Evolutionary conservation across 2,329 filamentous ascomycete species (phyloP), one percentile per base, ranked within the genome.

Genomic region (Botrytis medusae): DNA sequence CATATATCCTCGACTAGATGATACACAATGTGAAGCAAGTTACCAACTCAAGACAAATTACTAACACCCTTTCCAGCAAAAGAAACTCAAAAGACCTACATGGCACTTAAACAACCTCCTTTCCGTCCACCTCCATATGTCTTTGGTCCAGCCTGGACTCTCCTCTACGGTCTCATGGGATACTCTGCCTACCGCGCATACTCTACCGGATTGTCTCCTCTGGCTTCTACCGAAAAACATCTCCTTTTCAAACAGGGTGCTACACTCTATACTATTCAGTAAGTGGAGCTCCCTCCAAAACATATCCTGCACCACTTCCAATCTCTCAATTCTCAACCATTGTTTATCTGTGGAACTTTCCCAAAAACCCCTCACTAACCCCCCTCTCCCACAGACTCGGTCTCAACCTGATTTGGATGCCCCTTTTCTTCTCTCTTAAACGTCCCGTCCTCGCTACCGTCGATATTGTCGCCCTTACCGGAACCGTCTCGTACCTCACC

Each of bases 371-470:
- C 9, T 25, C 51, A 42, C 64, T 68, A 68, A 68, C 10, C 14
- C 34, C 10, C 32, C 18, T 25, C 22, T 1, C 5, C 9, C 12
- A 1, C 34, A 69, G 65, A 83, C 90, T 98, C 10, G 92, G 87
- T 18, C 86, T 98, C 69, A 98, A 98, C 82, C 85, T 97, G 44
- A 82, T 91, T 71, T 98, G 93, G 93, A 98, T 94, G 88, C 95
- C 95, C 20, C 87, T 98, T 18, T 98, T 98, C 87, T 98, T 97
- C 81, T 87, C 88, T n/a, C 80, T 91, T 69, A 90, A 91, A 76
- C 88, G 89, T 25, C 94, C 94, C 1, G 86, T 91, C 70, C 88
- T 90, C 79, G 94, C 95, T 5, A 89, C 93, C 10, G 87, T 87
- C 42, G 93, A 98, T 81, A 91, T 97, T 69, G 83, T 93, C 42